These are phyloP conservation scores for Dioszegia hungarica DNA, from an alignment of 768 basidiomycete species.

Conservation along the genomic window DNA sequence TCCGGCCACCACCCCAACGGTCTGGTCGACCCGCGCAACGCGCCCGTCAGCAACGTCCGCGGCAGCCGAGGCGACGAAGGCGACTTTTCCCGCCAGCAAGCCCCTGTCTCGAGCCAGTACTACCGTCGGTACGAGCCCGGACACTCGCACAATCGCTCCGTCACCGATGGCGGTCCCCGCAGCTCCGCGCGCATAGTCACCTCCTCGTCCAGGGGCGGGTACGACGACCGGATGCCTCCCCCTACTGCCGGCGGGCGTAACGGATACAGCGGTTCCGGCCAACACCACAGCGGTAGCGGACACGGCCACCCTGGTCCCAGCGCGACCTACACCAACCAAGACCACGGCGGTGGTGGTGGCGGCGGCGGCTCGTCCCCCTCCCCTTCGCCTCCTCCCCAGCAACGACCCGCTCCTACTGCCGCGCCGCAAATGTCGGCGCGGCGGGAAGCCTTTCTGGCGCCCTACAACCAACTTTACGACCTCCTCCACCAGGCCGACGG, in stretches of 20 bases:
- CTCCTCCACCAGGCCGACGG: slow-evolving; percentile 23
- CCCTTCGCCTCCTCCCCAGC: neutral
- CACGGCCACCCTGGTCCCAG: neutral
- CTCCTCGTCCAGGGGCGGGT: slow-evolving; percentile 4
- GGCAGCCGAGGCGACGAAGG: slow-evolving; percentile 23
- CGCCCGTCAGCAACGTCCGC: slow-evolving; percentile 22
- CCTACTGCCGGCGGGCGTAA: neutral
- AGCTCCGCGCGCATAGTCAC: neutral
- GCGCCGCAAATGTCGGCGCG: slow-evolving; percentile 1
- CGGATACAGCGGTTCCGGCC: neutral
- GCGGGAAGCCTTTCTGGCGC: slow-evolving; percentile 24
- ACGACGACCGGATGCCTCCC: slow-evolving; percentile 6
- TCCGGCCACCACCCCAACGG: slow-evolving; percentile 23
- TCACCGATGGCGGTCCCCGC: neutral
- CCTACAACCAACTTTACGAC: slow-evolving; percentile 36
- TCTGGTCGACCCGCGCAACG: slow-evolving; percentile 27
- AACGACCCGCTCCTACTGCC: neutral
- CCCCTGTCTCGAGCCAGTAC: neutral
- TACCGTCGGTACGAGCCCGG: slow-evolving; percentile 15
- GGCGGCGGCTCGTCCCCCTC: neutral
- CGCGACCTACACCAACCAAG: neutral
- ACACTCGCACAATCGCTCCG: slow-evolving; percentile 1
- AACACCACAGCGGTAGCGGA: neutral
- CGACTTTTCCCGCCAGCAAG: slow-evolving; percentile 31
- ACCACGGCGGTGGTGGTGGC: too few species aligned